Percentiles rank a stretch among this genome's conserved stretches.
Conservation (phyloP, 352 stramenopile species). For the Globisporangium paddicum region DNA sequence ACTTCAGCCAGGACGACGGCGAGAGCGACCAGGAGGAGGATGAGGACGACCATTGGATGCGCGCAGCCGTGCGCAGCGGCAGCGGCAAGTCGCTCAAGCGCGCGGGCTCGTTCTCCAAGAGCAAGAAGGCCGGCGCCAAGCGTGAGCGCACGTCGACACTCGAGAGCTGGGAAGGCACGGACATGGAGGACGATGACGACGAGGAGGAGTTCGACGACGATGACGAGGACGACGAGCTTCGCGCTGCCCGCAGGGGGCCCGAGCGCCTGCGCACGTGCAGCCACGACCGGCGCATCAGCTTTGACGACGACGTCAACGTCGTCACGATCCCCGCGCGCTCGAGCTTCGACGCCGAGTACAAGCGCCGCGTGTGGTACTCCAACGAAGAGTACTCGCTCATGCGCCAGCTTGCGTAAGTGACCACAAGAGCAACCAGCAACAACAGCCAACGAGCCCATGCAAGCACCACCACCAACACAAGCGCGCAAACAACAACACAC, state of each 20-base stretch:
- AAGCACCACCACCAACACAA: not conserved
- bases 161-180: conserved; percentile 52
- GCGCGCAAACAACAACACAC: not conserved
- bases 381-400: conserved; percentile 56
- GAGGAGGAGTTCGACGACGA: conserved; percentile 37
- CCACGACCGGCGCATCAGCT: conserved; percentile 74
- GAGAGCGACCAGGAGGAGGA: conserved; percentile 34
- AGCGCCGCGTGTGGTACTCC: conserved; percentile 74
- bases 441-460: not conserved
- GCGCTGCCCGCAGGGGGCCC: conserved; percentile 16
- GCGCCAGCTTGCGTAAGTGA: conserved; percentile 25
- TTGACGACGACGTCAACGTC: conserved; percentile 65
- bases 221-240: conserved; percentile 31
- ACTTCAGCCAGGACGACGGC: conserved; percentile 59
- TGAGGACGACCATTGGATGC: conserved; percentile 52
- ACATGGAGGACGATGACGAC: conserved; percentile 48
- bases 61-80: conserved; percentile 27
- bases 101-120: conserved; percentile 26
- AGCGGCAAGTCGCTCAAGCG: conserved; percentile 8
- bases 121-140: conserved; percentile 18
- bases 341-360: conserved; percentile 76
- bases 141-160: conserved; percentile 51
- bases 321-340: conserved; percentile 65
- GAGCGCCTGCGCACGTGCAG: conserved; percentile 55
- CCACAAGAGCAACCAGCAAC: no score